Evolutionary conservation across 371 early-diverging fungal genomes (phyloP), one percentile per base, ranked within the genome.

Genomic region (Rhizomucor pusillus): DNA sequence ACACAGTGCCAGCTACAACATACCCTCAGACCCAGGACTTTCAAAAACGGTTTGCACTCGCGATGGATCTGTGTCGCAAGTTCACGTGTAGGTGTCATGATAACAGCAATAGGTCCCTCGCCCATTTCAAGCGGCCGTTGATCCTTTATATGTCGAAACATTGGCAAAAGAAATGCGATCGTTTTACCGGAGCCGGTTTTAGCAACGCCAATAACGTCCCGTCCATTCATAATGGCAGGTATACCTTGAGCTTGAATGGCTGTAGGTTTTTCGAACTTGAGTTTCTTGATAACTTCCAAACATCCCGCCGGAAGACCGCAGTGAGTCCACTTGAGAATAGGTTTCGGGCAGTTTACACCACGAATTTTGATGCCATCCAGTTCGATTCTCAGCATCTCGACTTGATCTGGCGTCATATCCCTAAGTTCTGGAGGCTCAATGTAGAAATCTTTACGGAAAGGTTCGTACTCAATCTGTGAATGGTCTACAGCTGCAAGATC

Each of bases 31-130:
- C 87, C 87, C 49, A 95, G 74, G 3, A 84, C 82, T 69, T 90
- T 90, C 41, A 89, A 71, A 65, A 99, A 97, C 25, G 84, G 89
- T 63, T 88, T 87, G 79, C 90, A 90, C 62, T 97, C 98, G 56
- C 85, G 83, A 75, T 93, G 90, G 60, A 99, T 99, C 69, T 99
- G 99, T 24, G 94, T 91, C 0, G 99, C 98, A 43, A 99, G 79
- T 75, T 99, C 99, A 52, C 99, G 92, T 9, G 99, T 99, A 1
- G 99, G 99, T 11, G 99, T 95, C 93, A 99, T 91, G 44, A 99
- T 90, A 29, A 98, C 75, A 4, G 87, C 97, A 47, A 97, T 87
- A 5, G 99, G 98, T 0, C 98, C 98, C 45, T 99, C 98, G 56
- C 85, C 84, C 13, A 71, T 66, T 47, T 87, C 87, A 35, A 97